Evolutionary conservation across 2,329 filamentous ascomycete species (phyloP).

Genomic region (Cladosporium oxysporum): DNA sequence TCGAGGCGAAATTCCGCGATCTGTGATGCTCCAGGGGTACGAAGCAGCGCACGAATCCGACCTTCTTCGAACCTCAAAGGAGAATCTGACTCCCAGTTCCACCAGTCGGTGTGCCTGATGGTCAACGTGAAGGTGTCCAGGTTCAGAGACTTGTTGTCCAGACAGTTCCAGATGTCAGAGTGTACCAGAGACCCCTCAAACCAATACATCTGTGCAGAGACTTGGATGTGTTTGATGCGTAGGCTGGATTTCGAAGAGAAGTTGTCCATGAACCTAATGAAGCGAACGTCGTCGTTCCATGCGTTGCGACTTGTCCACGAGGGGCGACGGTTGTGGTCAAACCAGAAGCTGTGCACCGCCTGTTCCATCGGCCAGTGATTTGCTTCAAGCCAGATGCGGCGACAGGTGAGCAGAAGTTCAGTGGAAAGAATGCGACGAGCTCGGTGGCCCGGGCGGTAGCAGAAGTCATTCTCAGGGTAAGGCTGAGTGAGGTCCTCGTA

Average conservation of each 20-base stretch:
- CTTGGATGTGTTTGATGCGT: neutral
- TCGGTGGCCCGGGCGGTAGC: conserved; percentile 38
- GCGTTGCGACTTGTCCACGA: neutral
- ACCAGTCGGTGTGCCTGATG: neutral
- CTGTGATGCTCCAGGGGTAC: neutral
- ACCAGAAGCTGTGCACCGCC: conserved; percentile 37
- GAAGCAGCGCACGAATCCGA: neutral
- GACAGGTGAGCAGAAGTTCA: conserved; percentile 39
- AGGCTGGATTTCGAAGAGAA: neutral
- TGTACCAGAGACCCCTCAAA: neutral
- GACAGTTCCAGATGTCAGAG: neutral
- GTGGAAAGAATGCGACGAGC: conserved; percentile 29
- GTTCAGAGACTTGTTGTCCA: neutral
- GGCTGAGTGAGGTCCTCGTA: conserved; percentile 29
- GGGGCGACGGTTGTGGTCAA: conserved; percentile 21
- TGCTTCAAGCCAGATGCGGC: conserved; percentile 40
- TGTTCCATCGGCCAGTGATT: conserved; percentile 34
- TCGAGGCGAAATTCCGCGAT: neutral
- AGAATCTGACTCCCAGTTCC: neutral
- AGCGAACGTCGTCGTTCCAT: neutral
- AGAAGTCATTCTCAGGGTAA: conserved; percentile 33
- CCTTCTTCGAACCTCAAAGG: neutral
- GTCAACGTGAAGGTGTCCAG: neutral
- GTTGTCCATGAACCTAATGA: neutral
- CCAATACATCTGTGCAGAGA: neutral